A percentile compares a stretch with the other conserved stretches of the same genome.
phyloP scores from a whole-genome alignment of 2,329 filamentous ascomycete species.

The Pseudocercospora macadamiae region DNA sequence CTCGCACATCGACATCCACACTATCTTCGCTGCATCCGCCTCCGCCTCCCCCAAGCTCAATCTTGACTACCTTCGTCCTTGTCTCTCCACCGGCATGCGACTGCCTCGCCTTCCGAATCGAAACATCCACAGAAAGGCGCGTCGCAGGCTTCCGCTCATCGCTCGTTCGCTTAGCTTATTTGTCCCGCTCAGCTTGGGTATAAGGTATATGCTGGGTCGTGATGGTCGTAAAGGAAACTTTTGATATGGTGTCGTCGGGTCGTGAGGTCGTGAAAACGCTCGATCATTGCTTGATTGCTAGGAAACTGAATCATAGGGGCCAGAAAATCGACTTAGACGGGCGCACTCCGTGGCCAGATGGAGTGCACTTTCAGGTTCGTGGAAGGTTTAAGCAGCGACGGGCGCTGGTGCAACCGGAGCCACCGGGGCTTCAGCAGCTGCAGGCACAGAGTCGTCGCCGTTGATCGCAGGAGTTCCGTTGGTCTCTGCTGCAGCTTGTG shows the following conservation, averaged over 20 bases:
- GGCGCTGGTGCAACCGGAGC: slow-evolving; percentile 46
- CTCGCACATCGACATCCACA: slow-evolving; percentile 28
- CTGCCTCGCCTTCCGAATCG: slow-evolving; percentile 6
- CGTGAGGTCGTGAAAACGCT: slow-evolving; percentile 36
- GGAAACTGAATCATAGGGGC: slow-evolving; percentile 23
- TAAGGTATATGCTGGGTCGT: slow-evolving; percentile 35
- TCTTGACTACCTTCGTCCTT: slow-evolving; percentile 31
- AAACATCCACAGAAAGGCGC: slow-evolving; percentile 30
- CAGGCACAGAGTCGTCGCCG: slow-evolving; percentile 35
- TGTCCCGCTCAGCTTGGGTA: slow-evolving; percentile 27
- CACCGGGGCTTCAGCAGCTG: slow-evolving; percentile 44
- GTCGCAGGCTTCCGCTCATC: slow-evolving; percentile 28
- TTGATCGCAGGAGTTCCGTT: slow-evolving; percentile 38
- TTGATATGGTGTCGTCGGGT: slow-evolving; percentile 29
- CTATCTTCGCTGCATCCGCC: slow-evolving; percentile 25
- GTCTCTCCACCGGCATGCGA: slow-evolving; percentile 11
- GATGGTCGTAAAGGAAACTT: slow-evolving; percentile 36
- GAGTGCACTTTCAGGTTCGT: slow-evolving; percentile 11
- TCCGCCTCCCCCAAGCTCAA: slow-evolving; percentile 24
- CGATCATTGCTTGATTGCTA: slow-evolving; percentile 25
- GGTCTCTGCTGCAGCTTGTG: slow-evolving; percentile 58
- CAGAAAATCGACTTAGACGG: slow-evolving; percentile 23
- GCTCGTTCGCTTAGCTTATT: slow-evolving; percentile 20
- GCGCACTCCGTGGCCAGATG: slow-evolving; percentile 24
- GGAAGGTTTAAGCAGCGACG: slow-evolving; percentile 46